These are phyloP conservation scores for Hypoxylon sp. DNA, from an alignment of 2,329 filamentous ascomycete genomes.

Conservation along the genomic window DNA sequence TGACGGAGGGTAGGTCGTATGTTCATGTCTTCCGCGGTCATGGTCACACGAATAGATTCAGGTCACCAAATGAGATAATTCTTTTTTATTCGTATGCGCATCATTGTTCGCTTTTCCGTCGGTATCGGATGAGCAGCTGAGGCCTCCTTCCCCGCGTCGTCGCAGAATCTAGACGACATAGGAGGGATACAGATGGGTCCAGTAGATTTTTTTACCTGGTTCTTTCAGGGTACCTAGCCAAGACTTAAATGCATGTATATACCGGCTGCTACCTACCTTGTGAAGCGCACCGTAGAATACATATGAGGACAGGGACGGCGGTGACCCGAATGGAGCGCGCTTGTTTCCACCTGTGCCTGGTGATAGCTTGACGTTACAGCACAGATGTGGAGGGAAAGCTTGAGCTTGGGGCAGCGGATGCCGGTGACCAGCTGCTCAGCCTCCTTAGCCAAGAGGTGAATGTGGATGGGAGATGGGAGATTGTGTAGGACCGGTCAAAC, in stretches of 20 bases:
- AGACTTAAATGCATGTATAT: conserved; percentile 6
- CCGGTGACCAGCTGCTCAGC: conserved; percentile 2
- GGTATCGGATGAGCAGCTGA: neutral
- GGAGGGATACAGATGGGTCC: conserved; percentile 6
- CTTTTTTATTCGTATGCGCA: conserved; percentile 16
- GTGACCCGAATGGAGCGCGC: conserved; percentile 11
- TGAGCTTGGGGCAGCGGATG: neutral
- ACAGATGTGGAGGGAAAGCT: conserved; percentile 19
- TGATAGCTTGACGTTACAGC: conserved; percentile 25
- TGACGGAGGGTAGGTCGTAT: conserved; percentile 11
- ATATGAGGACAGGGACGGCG: conserved; percentile 3
- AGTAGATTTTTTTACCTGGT: conserved; percentile 4
- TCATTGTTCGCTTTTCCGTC: neutral
- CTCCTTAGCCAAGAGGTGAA: conserved; percentile 13
- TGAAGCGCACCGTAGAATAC: neutral
- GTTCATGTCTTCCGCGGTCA: conserved; percentile 5
- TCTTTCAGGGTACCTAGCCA: conserved; percentile 14
- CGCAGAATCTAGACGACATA: neutral
- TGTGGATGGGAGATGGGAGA: conserved; percentile 1
- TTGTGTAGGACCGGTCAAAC: conserved; percentile 7
- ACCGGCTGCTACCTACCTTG: conserved; percentile 3
- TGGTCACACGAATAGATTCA: conserved; percentile 22
- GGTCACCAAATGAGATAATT: conserved; percentile 24
- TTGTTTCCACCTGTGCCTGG: conserved; percentile 11
- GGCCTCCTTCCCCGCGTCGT: conserved; percentile 9